Conservation (phyloP, 73 alveolate genomes). For the Symbiodinium natans region DNA sequence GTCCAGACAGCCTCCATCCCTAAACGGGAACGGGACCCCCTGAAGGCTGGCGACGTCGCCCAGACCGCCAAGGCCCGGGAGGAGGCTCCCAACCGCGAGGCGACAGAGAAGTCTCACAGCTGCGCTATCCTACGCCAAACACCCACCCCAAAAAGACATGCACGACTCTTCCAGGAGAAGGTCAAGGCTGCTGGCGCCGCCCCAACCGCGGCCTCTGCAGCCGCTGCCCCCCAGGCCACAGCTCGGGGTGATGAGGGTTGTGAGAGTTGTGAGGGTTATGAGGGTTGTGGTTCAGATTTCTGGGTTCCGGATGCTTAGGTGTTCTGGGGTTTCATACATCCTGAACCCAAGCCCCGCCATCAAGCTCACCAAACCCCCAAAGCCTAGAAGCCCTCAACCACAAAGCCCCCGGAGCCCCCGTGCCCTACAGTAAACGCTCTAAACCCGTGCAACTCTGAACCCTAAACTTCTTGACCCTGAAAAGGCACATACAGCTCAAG, state of each 20-base stretch:
- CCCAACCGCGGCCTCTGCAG: neutral
- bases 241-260: too few species aligned
- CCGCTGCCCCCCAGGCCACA: neutral
- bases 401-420: neutral
- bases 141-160: too few species aligned
- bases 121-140: too few species aligned
- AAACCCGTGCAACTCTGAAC: neutral
- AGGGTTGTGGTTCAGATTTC: neutral
- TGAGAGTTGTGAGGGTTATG: neutral
- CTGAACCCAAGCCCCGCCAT: too few species aligned
- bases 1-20: neutral
- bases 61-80: conserved; percentile 49
- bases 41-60: conserved; percentile 14
- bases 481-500: too few species aligned
- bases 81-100: conserved; percentile 49
- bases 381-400: neutral
- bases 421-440: neutral
- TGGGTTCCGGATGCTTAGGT: neutral
- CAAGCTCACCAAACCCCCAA: neutral
- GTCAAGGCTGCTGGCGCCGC: neutral
- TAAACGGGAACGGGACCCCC: neutral
- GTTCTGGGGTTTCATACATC: neutral
- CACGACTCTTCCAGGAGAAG: neutral
- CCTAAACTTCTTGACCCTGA: neutral
- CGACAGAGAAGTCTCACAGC: neutral